A percentile compares a stretch with the other conserved stretches of the same genome.
These are phyloP conservation scores for Arachis stenosperma DNA, from an alignment of 306 rosid genomes.

Conservation along the genomic window DNA sequence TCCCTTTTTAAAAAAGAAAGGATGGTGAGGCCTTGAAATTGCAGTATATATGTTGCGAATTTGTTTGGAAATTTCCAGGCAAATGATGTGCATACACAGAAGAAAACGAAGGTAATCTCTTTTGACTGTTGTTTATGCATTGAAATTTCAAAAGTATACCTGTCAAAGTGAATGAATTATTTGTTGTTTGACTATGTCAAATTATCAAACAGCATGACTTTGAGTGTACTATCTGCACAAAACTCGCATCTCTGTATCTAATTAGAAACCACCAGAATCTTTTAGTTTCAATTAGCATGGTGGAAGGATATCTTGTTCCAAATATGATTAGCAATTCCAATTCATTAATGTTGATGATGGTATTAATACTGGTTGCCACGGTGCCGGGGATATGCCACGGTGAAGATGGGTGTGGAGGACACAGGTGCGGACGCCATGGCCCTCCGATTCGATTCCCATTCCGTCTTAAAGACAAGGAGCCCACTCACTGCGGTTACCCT, in stretches of 20 bases:
- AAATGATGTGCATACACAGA: no score
- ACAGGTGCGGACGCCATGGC: conserved; percentile 33
- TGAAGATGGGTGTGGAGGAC: not conserved
- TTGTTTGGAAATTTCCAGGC: no score
- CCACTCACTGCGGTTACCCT: conserved; percentile 28
- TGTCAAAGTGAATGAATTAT: no score
- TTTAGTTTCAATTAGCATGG: not conserved
- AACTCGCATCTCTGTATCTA: not conserved
- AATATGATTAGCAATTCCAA: not conserved
- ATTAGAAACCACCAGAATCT: not conserved
- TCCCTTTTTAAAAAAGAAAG: no score
- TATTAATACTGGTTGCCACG: not conserved
- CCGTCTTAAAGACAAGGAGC: conserved; percentile 24
- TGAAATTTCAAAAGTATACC: not conserved
- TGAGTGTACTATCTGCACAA: not conserved
- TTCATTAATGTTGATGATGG: not conserved
- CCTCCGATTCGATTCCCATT: conserved; percentile 47
- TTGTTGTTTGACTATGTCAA: not conserved
- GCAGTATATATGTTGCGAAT: no score
- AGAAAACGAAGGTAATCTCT: no score
- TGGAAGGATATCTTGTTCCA: not conserved
- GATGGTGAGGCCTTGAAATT: no score
- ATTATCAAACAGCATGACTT: no score
- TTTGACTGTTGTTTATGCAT: not conserved
- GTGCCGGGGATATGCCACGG: not conserved